Base-by-base conservation (phyloP, 805 yeast genomes). In the Tetrapisispora nanseiensis region DNA sequence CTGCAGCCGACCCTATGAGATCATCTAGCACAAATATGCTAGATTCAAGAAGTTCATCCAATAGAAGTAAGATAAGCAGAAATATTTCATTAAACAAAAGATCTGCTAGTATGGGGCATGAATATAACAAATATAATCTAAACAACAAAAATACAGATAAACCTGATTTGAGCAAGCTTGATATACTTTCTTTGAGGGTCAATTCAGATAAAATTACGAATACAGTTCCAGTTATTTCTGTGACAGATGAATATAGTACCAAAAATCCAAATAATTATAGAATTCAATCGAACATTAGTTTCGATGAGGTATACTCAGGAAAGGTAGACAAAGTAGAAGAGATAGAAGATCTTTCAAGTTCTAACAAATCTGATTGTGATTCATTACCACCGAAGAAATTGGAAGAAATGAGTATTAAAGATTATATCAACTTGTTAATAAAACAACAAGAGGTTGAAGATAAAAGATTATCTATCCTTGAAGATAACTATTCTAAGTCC, bases 361-460 rank as follows among this genome's bases (percentile, higher is more conserved):
- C 32, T 16, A 31, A n/a, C n/a, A 31, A 11, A 31, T 5, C 23
- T 8, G 34, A 31, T 18, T 12, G 6, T 31, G 34, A 31, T 4
- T 19, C 34, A 31, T 7, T 13, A 6, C 7, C 33, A 16, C 4
- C 19, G 3, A 13, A 24, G 13, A 26, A 37, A 21, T 6, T 13
- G 4, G n/a, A 22, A 20, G 33, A 39, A 10, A 21, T 39, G 27
- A 18, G 37, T 9, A 39, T 56, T 29, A 51, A 51, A 24, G 57
- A 56, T 32, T 59, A 57, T 39, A 48, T 55, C 33, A 47, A 42
- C 27, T 36, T 56, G 11, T 37, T 59, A 33, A 47, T 50, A 21
- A 49, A 55, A 15, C 56, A 54, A 42, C 60, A 57, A 36, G 51
- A 46, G 16, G 39, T 48, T 10, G 63, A 59, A 45, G 62, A 57